Evolutionary conservation across 1,284 basidiomycete species (phyloP).

Genomic region (Lignosus rhinocerotis): DNA sequence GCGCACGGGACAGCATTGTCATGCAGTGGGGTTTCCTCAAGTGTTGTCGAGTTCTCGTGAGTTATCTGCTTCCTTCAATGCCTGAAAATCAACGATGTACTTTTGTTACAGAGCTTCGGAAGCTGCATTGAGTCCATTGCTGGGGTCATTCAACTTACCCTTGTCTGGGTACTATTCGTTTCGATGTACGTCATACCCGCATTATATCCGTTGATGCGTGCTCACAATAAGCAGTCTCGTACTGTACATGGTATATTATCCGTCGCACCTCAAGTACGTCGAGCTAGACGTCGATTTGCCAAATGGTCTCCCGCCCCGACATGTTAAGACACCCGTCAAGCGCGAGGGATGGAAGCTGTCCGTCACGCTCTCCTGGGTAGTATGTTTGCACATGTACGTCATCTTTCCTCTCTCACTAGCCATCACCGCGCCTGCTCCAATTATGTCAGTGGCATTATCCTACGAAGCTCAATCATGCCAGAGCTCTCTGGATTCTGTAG

Average conservation of each 20-base stretch:
- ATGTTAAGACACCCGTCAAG: conserved; percentile 49
- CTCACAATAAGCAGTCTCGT: conserved; percentile 58
- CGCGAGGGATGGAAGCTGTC: conserved; percentile 78
- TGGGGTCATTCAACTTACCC: conserved; percentile 80
- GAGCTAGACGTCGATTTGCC: conserved; percentile 46
- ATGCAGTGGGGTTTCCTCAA: conserved; percentile 87
- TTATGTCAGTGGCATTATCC: background rate
- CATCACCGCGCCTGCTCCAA: too few relatives aligned
- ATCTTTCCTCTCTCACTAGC: background rate
- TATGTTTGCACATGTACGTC: conserved; percentile 70
- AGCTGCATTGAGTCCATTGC: conserved; percentile 83
- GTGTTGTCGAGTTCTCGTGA: conserved; percentile 79
- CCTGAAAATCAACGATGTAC: background rate
- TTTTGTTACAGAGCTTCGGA: conserved; percentile 54
- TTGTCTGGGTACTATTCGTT: conserved; percentile 88
- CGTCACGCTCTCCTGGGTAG: conserved; percentile 71
- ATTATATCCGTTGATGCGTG: background rate
- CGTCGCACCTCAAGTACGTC: conserved; percentile 75
- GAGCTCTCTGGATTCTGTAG: background rate
- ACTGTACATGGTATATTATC: conserved; percentile 93
- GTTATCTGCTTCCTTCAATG: conserved; percentile 32
- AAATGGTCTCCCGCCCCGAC: conserved; percentile 42
- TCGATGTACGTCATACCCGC: conserved; percentile 61
- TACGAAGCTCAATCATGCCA: background rate
- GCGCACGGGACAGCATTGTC: conserved; percentile 55